A percentile compares a stretch with the other conserved stretches of the same genome.
Evolutionary conservation across 2,329 filamentous ascomycete species (phyloP).

Genomic region (Claviceps digitariae): DNA sequence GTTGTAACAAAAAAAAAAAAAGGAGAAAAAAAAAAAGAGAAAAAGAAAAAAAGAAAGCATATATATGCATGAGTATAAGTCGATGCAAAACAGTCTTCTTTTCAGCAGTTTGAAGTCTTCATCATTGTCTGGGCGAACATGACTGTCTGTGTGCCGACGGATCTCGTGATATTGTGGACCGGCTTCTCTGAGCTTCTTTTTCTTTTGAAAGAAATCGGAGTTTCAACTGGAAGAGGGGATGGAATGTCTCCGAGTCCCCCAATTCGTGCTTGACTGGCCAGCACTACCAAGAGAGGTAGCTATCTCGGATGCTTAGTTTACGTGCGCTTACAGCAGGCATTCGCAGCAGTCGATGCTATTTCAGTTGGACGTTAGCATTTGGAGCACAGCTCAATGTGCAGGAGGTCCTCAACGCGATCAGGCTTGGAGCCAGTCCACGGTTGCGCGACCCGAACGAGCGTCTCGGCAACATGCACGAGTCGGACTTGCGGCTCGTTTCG

Average conservation of each 20-base stretch:
- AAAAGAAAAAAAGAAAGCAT: background rate
- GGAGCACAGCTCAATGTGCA: background rate
- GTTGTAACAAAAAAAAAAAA: too few relatives aligned
- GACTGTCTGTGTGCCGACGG: background rate
- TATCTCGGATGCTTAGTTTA: background rate
- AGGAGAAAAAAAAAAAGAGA: too few relatives aligned
- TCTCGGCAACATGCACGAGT: too few relatives aligned
- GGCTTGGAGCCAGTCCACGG: background rate
- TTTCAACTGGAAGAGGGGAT: background rate
- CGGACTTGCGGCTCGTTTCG: too few relatives aligned
- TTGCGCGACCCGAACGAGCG: too few relatives aligned
- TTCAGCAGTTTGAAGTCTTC: background rate
- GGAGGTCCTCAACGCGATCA: background rate
- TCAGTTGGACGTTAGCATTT: background rate
- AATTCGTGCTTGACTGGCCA: background rate
- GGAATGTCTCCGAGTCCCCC: background rate
- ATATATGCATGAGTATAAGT: background rate
- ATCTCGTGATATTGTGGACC: background rate
- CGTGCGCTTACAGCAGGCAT: constrained; percentile 20
- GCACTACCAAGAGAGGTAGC: background rate
- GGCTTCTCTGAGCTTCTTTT: background rate
- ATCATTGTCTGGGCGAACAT: background rate
- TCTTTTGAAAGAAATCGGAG: background rate
- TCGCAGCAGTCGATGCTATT: constrained; percentile 28
- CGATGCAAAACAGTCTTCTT: background rate